Evolutionary conservation across 805 yeast genomes (phyloP).

Genomic region (Teunomyces atbi): DNA sequence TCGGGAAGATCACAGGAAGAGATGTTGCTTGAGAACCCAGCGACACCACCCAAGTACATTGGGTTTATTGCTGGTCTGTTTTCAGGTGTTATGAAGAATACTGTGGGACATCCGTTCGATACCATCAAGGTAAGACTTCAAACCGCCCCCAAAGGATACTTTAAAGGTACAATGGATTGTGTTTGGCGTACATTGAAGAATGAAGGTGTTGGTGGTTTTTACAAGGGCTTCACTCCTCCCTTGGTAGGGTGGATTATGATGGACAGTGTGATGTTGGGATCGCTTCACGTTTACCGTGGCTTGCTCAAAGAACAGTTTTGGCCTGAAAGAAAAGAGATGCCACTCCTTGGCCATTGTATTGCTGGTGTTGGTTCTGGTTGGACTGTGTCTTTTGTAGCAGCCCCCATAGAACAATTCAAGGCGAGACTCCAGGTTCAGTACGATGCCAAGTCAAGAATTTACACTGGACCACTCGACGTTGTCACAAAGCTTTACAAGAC

Average conservation of each 20-base stretch:
- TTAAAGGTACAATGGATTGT: slow-evolving; percentile 82
- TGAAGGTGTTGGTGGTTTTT: slow-evolving; percentile 79
- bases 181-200: slow-evolving; percentile 64
- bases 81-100: slow-evolving; percentile 82
- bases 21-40: slow-evolving; percentile 2
- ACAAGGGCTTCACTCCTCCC: slow-evolving; percentile 92
- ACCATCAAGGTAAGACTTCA: slow-evolving; percentile 86
- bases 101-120: slow-evolving; percentile 93
- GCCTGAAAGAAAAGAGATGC: slow-evolving; percentile 59
- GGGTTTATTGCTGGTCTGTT: slow-evolving; percentile 90
- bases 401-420: slow-evolving; percentile 87
- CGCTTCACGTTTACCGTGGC: slow-evolving; percentile 73
- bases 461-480: slow-evolving; percentile 81
- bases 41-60: slow-evolving; percentile 50
- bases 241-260: slow-evolving; percentile 89
- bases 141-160: slow-evolving; percentile 56
- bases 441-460: slow-evolving; percentile 65
- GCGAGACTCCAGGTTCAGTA: slow-evolving; percentile 89
- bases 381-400: slow-evolving; percentile 94
- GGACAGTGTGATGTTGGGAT: slow-evolving; percentile 91
- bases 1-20: background rate
- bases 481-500: slow-evolving; percentile 53
- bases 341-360: slow-evolving; percentile 68
- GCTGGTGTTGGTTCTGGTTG: slow-evolving; percentile 85
- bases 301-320: slow-evolving; percentile 64